phyloP scores from a whole-genome alignment of 2,329 filamentous ascomycete species.

The Aspergillus sp. region DNA sequence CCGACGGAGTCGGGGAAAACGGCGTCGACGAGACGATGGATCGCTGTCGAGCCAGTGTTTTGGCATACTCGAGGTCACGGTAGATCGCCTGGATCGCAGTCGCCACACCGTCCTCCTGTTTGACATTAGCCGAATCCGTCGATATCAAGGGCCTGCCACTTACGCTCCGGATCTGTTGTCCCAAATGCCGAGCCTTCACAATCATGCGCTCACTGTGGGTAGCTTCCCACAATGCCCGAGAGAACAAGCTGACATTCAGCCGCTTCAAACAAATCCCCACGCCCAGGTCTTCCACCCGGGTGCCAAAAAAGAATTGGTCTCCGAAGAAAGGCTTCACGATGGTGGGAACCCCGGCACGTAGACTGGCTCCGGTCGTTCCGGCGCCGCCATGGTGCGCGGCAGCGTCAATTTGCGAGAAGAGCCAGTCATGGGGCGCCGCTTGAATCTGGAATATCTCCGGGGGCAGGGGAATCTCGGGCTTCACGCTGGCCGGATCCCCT shows the following conservation, averaged over 20 bases:
- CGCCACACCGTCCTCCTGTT: slow-evolving; percentile 83
- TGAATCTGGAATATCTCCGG: slow-evolving; percentile 84
- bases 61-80: slow-evolving; percentile 90
- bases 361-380: slow-evolving; percentile 89
- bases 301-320: slow-evolving; percentile 95
- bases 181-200: slow-evolving; percentile 74
- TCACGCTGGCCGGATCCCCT: slow-evolving; percentile 56
- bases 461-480: slow-evolving; percentile 68
- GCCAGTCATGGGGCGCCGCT: slow-evolving; percentile 91
- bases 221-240: slow-evolving; percentile 84
- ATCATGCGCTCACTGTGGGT: slow-evolving; percentile 92
- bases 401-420: slow-evolving; percentile 91
- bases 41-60: slow-evolving; percentile 71
- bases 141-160: slow-evolving; percentile 44
- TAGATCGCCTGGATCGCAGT: slow-evolving; percentile 91
- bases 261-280: slow-evolving; percentile 88
- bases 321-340: slow-evolving; percentile 97
- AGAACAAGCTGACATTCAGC: slow-evolving; percentile 82
- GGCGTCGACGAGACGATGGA: slow-evolving; percentile 35
- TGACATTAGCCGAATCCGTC: slow-evolving; percentile 59
- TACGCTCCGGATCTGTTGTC: slow-evolving; percentile 84
- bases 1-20: slow-evolving; percentile 32
- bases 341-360: slow-evolving; percentile 87
- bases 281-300: slow-evolving; percentile 84
- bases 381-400: slow-evolving; percentile 93